Base-by-base conservation (phyloP, 257 asterid genomes). In the Anisodus acutangulus region DNA sequence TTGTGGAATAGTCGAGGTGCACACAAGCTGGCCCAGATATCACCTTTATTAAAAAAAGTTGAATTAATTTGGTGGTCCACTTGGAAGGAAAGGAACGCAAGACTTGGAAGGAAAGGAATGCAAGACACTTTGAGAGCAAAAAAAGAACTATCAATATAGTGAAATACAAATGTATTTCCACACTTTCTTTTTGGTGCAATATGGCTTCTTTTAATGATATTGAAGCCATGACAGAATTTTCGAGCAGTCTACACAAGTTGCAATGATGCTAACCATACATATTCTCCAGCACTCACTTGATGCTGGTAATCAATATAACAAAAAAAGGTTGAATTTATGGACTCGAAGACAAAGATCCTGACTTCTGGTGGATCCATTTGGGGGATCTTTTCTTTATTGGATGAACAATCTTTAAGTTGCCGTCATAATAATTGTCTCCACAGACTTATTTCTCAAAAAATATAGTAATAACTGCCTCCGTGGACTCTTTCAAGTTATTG, bases 371-470 rank as follows among this genome's bases (percentile, higher is more conserved):
- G 81, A 76, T 76, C 8, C 59, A 51, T 12, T 6, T 49, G 47
- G 60, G 81, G 45, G 12, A 51, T 76, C 11, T 22, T 76, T 49
- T 51, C 47, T 76, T 51, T 51, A 51, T 11, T 47, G 19, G 59
- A 76, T 76, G 81, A 76, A 26, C 63, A 51, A 51, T 51, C 63
- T 49, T 22, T 22, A 51, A 76, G 63, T 76, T 51, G 45, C 49
- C 26, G 49, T 0, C 26, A 26, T 4, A 53, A 76, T 78, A 51
- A 2, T 53, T 13, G 47, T 26, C 53, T 78, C 26, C 41, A 7
- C 4, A 78, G 43, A 51, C 8, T 26, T 11, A 5, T 49, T 49
- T 49, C 59, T 22, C 57, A 74, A 51, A 19, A 74, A 19, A 22
- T 11, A 49, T 31, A 49, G 59, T 19, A 74, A 49, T 22, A 22